Evolutionary conservation across 495 filamentous ascomycete species (phyloP).

Genomic region (Penicillium paxilli): DNA sequence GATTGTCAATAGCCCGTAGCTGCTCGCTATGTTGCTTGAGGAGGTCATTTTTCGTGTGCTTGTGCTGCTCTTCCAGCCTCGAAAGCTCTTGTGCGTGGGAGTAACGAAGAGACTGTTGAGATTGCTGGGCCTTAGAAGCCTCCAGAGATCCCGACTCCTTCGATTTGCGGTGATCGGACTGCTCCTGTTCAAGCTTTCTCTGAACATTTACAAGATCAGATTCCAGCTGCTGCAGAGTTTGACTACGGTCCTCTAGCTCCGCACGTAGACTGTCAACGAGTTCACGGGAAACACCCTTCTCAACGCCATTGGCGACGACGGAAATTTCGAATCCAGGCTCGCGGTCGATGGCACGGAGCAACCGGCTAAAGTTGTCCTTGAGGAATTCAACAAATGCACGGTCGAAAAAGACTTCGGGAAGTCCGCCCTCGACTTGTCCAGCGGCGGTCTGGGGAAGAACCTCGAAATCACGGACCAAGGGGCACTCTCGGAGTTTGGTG

Average conservation of each 20-base stretch:
- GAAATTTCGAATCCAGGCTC: constrained; percentile 85
- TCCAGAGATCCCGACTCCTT: constrained; percentile 69
- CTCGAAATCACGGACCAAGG: constrained; percentile 89
- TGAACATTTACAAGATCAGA: constrained; percentile 65
- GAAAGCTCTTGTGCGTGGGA: constrained; percentile 63
- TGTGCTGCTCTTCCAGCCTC: constrained; percentile 48
- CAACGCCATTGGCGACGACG: constrained; percentile 71
- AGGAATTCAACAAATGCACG: constrained; percentile 88
- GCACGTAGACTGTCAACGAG: constrained; percentile 79
- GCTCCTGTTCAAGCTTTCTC: constrained; percentile 72
- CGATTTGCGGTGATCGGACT: constrained; percentile 69
- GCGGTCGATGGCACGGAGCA: constrained; percentile 84
- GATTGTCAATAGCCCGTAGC: constrained; percentile 47
- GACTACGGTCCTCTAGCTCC: constrained; percentile 71
- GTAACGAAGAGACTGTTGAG: constrained; percentile 70
- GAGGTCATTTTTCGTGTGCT: constrained; percentile 41
- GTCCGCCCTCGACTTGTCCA: constrained; percentile 52
- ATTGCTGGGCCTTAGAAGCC: constrained; percentile 62
- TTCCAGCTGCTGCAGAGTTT: constrained; percentile 67
- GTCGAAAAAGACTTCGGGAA: constrained; percentile 87
- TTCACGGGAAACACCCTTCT: constrained; percentile 81
- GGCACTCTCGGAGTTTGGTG: constrained; percentile 72
- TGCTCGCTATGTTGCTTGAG: constrained; percentile 49
- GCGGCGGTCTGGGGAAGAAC: constrained; percentile 71
- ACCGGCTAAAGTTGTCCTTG: constrained; percentile 89